These are phyloP conservation scores for Xylaria sp. DNA, from an alignment of 2,329 filamentous ascomycete genomes.

Conservation along the genomic window DNA sequence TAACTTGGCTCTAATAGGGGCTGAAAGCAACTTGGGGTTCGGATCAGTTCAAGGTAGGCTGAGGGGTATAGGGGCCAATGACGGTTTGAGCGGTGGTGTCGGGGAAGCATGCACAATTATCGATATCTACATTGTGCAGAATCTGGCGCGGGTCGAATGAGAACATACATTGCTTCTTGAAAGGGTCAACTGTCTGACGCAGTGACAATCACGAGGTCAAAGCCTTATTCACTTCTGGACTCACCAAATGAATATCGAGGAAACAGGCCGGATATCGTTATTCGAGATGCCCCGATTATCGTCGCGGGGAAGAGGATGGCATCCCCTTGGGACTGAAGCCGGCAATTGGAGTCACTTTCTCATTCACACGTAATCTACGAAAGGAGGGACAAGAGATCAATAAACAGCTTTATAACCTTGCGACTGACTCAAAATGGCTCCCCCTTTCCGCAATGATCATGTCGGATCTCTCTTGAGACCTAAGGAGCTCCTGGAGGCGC, in stretches of 20 bases:
- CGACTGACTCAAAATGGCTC: constrained; percentile 41
- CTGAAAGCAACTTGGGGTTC: too few species aligned
- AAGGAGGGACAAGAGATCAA: neutral
- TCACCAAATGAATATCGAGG: neutral
- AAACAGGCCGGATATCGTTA: neutral
- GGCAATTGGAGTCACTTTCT: neutral
- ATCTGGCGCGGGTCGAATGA: neutral
- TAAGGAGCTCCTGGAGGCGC: constrained; percentile 67
- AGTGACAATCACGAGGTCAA: neutral
- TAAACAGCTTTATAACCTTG: neutral
- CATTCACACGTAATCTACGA: neutral
- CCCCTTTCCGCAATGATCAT: constrained; percentile 78
- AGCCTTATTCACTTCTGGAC: neutral
- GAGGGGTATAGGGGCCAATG: constrained; percentile 25
- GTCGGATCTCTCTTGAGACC: constrained; percentile 77
- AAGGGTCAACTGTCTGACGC: neutral
- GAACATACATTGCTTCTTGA: neutral
- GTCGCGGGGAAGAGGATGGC: constrained; percentile 9
- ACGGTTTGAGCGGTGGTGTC: neutral
- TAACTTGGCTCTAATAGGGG: too few species aligned
- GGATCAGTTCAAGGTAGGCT: constrained; percentile 6
- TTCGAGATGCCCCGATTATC: constrained; percentile 15
- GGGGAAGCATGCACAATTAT: neutral
- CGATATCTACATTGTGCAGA: too few species aligned
- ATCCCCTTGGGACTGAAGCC: constrained; percentile 8